Evolutionary conservation across 805 yeast genomes (phyloP), one percentile per base, ranked within the genome.

Genomic region (Yarrowia sp.): DNA sequence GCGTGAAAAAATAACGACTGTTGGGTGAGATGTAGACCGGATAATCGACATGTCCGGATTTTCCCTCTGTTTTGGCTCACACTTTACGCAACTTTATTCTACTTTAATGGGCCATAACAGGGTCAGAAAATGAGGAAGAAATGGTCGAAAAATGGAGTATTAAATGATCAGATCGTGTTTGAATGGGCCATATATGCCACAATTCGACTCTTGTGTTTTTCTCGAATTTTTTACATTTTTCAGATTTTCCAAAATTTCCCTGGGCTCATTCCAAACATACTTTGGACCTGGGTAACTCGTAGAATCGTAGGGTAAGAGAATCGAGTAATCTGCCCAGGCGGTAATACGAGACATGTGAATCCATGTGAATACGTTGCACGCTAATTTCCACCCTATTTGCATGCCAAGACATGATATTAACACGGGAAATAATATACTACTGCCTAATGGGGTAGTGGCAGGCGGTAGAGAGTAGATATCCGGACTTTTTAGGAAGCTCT

Each of bases 321-420:
- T 17, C 35, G 22, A n/a, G 15, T 39, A 39, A 39, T n/a, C n/a
- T 39, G 9, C 18, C 22, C 4, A n/a, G 43, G 8, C n/a, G 44
- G 17, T 22, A 41, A 15, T 35, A 8, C 44, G 7, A 33, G 55
- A 35, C 51, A 47, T 32, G 51, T 47, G 51, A 32, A 10, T n/a
- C 41, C 55, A 48, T 48, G 55, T 48, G 55, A 48, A 48, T 48
- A 48, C 55, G 55, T 48, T 33, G 14, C 3, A 38, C 41, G 35
- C 41, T 48, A 48, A 48, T 48, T 48, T 48, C 55, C 55, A 48
- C 55, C 39, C 55, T 48, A 33, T 48, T 47, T 33, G 39, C 10
- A 6, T 47, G 51, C 38, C 51, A 47, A 47, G 51, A 47, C 13
- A 10, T 15, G 6, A 8, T 31, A 15, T n/a, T 8, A 22, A 22